These are phyloP conservation scores for Oehlia diaphana DNA, from an alignment of 192 early-diverging fungal genomes.

Conservation along the genomic window DNA sequence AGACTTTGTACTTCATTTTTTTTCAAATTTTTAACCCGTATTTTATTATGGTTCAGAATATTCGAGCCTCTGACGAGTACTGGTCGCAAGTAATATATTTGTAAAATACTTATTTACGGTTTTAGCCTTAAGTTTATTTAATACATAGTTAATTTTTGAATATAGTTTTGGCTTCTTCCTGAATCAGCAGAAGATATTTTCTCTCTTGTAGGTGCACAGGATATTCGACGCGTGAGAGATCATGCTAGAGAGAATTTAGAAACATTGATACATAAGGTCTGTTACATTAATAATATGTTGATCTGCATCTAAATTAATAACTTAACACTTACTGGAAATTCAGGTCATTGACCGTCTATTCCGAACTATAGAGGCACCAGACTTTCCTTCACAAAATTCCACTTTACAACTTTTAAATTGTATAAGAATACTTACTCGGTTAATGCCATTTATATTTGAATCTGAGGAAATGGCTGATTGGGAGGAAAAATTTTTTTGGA, in stretches of 20 bases:
- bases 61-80: conserved; percentile 41
- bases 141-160: conserved; percentile 5
- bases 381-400: conserved; percentile 55
- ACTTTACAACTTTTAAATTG: conserved; percentile 75
- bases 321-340: background rate
- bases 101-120: background rate
- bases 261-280: conserved; percentile 75
- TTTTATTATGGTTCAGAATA: conserved; percentile 32
- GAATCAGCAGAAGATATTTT: conserved; percentile 83
- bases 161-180: conserved; percentile 73
- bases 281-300: background rate
- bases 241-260: conserved; percentile 73
- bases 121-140: background rate
- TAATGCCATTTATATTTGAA: conserved; percentile 88
- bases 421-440: conserved; percentile 76
- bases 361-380: conserved; percentile 47
- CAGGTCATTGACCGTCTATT: conserved; percentile 50
- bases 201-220: conserved; percentile 79
- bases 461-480: conserved; percentile 42
- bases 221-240: conserved; percentile 79
- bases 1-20: background rate
- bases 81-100: conserved; percentile 47
- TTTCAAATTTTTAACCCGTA: background rate
- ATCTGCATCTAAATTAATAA: background rate
- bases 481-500: conserved; percentile 71